Base-by-base conservation (phyloP, 768 basidiomycete species). In the Daedaleopsis sinensis region DNA sequence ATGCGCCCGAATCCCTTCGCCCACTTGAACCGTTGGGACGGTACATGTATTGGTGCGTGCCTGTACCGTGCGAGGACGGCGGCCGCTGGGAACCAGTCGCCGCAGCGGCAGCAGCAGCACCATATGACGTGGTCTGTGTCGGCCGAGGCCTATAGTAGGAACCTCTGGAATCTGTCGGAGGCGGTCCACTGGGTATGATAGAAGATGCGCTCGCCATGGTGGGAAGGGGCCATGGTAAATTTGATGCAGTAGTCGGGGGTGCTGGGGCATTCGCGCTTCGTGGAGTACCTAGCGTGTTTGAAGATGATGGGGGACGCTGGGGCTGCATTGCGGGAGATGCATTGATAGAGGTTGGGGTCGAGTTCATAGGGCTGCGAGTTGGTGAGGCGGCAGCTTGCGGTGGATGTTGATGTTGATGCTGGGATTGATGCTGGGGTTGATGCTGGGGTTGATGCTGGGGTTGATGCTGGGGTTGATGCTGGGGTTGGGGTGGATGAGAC, bases 151-250 rank as follows among this genome's bases (percentile, higher is more conserved):
- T 80, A 64, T 88, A 89, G 70, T 88, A 88, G 62, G 78, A 61
- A 77, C 76, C 15, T 23, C 80, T 72, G 39, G 78, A 79, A 39
- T 70, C 70, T 1, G 71, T 53, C 12, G 73, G 66, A 0, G 78
- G 5, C 12, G 54, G 9, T 7, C 18, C 66, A n/a, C 76, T 65
- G 4, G 80, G 64, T 21, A 88, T 77, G 4, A 87, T 82, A 2
- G 87, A 82, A 6, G 87, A 83, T 0, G 82, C 70, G 2, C 85
- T 84, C 1, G 89, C 88, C 35, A 89, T 82, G 1, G 86, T 88
- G 1, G 89, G 88, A 87, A 90, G 89, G 7, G 89, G 87, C 82
- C 86, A 91, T 5, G 87, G 86, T 52, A 85, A 48, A 49, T 63
- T 70, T 13, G 76, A 64, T 16, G 67, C 68, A 48, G 61, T 69